Percentiles rank a stretch among this genome's conserved stretches.
Conservation (phyloP, 805 yeast genomes). For the Saccharomycopsis guyanensis region DNA sequence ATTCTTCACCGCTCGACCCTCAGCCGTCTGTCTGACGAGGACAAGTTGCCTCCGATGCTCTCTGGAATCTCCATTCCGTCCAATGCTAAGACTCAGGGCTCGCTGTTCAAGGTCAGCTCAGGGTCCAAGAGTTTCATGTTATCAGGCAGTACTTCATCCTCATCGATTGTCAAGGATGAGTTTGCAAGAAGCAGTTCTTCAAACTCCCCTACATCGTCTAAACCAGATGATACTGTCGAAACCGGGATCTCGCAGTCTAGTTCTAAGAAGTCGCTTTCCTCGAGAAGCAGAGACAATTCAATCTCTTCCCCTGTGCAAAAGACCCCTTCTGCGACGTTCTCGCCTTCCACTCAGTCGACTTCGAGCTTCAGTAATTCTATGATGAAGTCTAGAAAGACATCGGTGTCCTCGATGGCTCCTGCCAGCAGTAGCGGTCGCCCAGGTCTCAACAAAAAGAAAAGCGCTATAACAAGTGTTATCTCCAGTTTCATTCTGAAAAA, state of each 20-base stretch:
- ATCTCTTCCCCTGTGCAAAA: conserved; percentile 4
- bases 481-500: conserved; percentile 13
- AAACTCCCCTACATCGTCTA: background rate
- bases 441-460: conserved; percentile 16
- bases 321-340: conserved; percentile 5
- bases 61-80: conserved; percentile 2
- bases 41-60: conserved; percentile 12
- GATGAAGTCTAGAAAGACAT: conserved; percentile 9
- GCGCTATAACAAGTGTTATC: conserved; percentile 17
- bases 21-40: conserved; percentile 5
- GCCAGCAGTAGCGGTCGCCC: conserved; percentile 4
- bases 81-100: background rate
- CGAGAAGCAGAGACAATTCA: conserved; percentile 5
- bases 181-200: background rate
- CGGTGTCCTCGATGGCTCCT: conserved; percentile 4
- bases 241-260: background rate
- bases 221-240: background rate
- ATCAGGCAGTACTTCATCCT: conserved; percentile 8
- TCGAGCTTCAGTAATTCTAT: conserved; percentile 2
- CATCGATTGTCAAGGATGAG: conserved; percentile 1
- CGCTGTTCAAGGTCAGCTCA: background rate
- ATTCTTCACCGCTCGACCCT: background rate
- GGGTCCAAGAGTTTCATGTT: background rate
- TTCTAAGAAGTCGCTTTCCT: background rate
- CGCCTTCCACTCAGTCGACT: conserved; percentile 6